Evolutionary conservation across 2,329 filamentous ascomycete genomes (phyloP).

Genomic region (Alternaria alternata): DNA sequence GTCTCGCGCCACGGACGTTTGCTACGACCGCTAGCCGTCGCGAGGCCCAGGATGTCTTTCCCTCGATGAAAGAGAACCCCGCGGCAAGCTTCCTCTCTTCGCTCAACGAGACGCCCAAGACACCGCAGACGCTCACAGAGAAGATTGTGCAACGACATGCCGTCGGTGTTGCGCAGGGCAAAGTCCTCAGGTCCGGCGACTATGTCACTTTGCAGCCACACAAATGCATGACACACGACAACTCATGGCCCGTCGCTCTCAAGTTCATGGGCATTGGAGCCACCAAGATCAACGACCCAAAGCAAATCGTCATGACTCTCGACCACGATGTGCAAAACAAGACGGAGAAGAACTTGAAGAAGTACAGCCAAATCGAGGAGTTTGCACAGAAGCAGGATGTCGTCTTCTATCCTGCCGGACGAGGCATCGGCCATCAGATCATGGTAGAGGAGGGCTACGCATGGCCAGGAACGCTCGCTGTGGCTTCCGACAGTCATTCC

Average conservation of each 20-base stretch:
- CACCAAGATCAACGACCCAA: slow-evolving; percentile 72
- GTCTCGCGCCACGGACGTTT: slow-evolving; percentile 37
- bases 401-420: slow-evolving; percentile 77
- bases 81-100: slow-evolving; percentile 76
- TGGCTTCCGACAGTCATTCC: slow-evolving; percentile 79
- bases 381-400: slow-evolving; percentile 83
- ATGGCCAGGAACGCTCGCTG: slow-evolving; percentile 85
- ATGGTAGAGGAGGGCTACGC: slow-evolving; percentile 86
- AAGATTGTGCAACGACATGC: slow-evolving; percentile 89
- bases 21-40: slow-evolving; percentile 30
- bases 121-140: slow-evolving; percentile 84
- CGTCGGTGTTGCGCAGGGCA: slow-evolving; percentile 76
- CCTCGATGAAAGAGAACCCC: slow-evolving; percentile 68
- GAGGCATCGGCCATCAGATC: slow-evolving; percentile 89
- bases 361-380: slow-evolving; percentile 81
- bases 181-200: slow-evolving; percentile 80
- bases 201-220: slow-evolving; percentile 80
- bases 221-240: slow-evolving; percentile 87
- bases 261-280: slow-evolving; percentile 89
- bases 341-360: slow-evolving; percentile 77
- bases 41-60: slow-evolving; percentile 59
- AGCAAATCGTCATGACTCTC: slow-evolving; percentile 82
- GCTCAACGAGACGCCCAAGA: slow-evolving; percentile 59
- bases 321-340: slow-evolving; percentile 93
- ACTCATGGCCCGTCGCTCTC: slow-evolving; percentile 75